These are phyloP conservation scores for Potentilla sterilis DNA, from an alignment of 306 rosid genomes.

Conservation along the genomic window DNA sequence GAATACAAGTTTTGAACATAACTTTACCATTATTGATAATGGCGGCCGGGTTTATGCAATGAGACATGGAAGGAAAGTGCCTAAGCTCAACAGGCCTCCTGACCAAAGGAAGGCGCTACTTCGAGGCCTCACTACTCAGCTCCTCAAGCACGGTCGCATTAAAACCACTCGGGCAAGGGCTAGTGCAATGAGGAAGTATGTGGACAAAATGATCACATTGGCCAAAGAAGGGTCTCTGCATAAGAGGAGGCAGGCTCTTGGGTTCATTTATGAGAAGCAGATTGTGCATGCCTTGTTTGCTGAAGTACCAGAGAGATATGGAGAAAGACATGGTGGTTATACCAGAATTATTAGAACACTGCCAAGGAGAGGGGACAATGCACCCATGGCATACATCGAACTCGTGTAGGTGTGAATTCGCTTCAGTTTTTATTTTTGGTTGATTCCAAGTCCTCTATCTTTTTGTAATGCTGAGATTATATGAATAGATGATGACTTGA, in stretches of 20 bases:
- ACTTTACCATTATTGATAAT: constrained; percentile 53
- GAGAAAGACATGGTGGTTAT: constrained; percentile 91
- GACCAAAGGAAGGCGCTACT: constrained; percentile 88
- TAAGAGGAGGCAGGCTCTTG: constrained; percentile 96
- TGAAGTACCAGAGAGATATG: constrained; percentile 84
- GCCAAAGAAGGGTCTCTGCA: constrained; percentile 95
- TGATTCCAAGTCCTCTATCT: neutral
- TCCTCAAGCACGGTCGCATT: constrained; percentile 89
- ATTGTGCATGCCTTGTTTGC: constrained; percentile 94
- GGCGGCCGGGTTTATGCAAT: constrained; percentile 76
- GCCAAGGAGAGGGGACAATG: constrained; percentile 94
- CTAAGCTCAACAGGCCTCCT: constrained; percentile 94
- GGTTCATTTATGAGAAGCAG: constrained; percentile 91
- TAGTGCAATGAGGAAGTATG: constrained; percentile 86
- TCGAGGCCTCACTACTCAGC: constrained; percentile 93
- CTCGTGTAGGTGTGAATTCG: constrained; percentile 58
- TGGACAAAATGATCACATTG: constrained; percentile 91
- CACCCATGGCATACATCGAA: constrained; percentile 95
- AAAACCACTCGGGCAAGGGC: constrained; percentile 95
- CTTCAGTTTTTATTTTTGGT: neutral
- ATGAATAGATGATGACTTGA: neutral
- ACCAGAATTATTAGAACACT: constrained; percentile 80
- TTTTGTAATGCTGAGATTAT: neutral
- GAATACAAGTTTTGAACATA: constrained; percentile 38
- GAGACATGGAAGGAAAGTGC: constrained; percentile 90